Evolutionary conservation across 192 early-diverging fungal genomes (phyloP), one percentile per base, ranked within the genome.

Genomic region (Phlyctochytrium bullatum): DNA sequence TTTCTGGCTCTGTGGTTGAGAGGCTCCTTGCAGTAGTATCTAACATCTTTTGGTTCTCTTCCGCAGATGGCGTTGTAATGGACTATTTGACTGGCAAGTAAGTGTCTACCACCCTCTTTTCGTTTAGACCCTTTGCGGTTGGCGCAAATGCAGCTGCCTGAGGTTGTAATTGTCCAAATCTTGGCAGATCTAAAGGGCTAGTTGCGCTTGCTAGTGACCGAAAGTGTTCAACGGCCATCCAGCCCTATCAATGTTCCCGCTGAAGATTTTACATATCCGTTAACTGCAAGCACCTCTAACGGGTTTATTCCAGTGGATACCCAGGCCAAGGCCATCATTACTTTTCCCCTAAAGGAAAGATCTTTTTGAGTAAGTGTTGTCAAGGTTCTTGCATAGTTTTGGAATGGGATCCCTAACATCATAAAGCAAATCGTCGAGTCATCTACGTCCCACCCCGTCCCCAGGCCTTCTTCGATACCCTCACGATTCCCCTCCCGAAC

Each of bases 321-420:
- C 29, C 60, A n/a, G 56, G 24, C 60, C 62, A 47, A 58, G 67
- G 17, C 40, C 67, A n/a, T 10, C 60, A 47, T 20, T 47, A 47
- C 40, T 47, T 14, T 20, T 14, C 10, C 40, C 40, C 40, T 20
- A 47, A 47, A 47, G 40, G 40, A 47, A 47, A 47, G 40, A 6
- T 47, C 20, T 20, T 14, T 47, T 20, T 47, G 10, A 47, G 40
- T 47, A 20, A 47, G 40, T 47, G 10, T 47, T 47, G 40, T 14
- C n/a, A n/a, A n/a, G n/a, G n/a, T n/a, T n/a, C n/a, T n/a, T n/a
- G n/a, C n/a, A n/a, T n/a, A n/a, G n/a, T n/a, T n/a, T n/a, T n/a
- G n/a, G n/a, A n/a, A n/a, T n/a, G n/a, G n/a, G n/a, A n/a, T n/a
- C n/a, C n/a, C n/a, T n/a, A n/a, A n/a, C n/a, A n/a, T n/a, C n/a